Evolutionary conservation across 345 rosid genomes (phyloP).

Genomic region (Brassica carinata): DNA sequence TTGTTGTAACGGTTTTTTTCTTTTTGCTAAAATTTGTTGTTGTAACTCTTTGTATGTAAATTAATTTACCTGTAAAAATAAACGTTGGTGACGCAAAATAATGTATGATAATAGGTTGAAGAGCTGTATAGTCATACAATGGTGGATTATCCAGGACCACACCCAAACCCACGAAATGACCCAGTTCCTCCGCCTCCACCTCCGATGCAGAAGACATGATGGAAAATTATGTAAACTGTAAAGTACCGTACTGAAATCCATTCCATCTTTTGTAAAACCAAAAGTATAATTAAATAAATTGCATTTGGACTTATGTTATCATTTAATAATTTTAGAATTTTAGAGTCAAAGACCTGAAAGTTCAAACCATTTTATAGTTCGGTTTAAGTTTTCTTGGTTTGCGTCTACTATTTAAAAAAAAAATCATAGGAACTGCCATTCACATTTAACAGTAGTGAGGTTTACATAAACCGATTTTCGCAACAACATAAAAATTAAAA

Average conservation of each 20-base stretch:
- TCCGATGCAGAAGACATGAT: neutral
- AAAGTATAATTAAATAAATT: neutral
- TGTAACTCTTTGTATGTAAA: neutral
- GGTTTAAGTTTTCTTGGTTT: neutral
- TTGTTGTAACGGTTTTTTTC: neutral
- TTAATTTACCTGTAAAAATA: neutral
- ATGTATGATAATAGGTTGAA: neutral
- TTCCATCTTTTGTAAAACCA: neutral
- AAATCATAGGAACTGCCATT: neutral
- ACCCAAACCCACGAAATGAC: neutral
- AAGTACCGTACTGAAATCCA: neutral
- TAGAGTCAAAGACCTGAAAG: neutral
- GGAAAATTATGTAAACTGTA: neutral
- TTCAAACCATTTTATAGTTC: neutral
- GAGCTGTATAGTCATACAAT: neutral
- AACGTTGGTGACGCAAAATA: neutral
- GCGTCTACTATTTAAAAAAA: neutral
- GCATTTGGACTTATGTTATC: neutral
- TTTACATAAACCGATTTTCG: neutral
- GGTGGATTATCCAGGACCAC: conserved; percentile 14
- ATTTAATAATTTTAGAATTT: neutral
- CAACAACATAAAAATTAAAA: neutral
- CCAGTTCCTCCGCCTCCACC: neutral
- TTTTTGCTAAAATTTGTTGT: neutral
- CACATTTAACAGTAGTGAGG: neutral